phyloP scores from a whole-genome alignment of 306 rosid genomes.

The Quercus agrifolia region DNA sequence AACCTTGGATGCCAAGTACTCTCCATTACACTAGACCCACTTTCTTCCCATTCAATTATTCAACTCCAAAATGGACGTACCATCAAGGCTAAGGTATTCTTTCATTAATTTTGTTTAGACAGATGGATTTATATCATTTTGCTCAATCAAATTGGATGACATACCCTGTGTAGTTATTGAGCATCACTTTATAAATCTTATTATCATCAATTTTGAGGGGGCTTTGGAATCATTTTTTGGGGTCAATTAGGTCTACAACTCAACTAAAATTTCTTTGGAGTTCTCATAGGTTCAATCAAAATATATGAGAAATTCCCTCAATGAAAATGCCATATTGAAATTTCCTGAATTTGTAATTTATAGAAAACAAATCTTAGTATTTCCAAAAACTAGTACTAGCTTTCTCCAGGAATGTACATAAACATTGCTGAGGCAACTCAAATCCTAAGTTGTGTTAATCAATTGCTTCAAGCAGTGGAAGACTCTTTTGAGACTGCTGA shows the following conservation, averaged over 20 bases:
- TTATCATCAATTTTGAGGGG: too few species aligned
- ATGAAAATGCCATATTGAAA: background rate
- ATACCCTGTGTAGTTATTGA: background rate
- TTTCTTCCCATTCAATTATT: constrained; percentile 26
- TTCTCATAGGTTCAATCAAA: background rate
- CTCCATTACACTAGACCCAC: constrained; percentile 35
- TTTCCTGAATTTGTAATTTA: background rate
- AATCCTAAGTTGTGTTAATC: background rate
- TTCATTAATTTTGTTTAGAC: background rate
- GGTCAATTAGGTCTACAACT: too few species aligned
- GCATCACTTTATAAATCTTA: background rate
- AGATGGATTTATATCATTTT: background rate
- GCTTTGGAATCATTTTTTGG: too few species aligned
- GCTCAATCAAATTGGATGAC: background rate
- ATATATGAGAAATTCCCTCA: background rate
- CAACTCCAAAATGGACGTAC: constrained; percentile 34
- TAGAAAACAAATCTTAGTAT: background rate
- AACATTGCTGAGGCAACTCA: too few species aligned
- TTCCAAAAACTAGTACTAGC: background rate
- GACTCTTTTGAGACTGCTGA: background rate
- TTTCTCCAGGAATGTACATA: too few species aligned
- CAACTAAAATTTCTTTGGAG: background rate
- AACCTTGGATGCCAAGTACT: constrained; percentile 29
- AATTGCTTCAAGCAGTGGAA: background rate
- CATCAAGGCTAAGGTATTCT: constrained; percentile 40